phyloP scores from a whole-genome alignment of 2,329 filamentous ascomycete genomes.

The Colletotrichum gigasporum region DNA sequence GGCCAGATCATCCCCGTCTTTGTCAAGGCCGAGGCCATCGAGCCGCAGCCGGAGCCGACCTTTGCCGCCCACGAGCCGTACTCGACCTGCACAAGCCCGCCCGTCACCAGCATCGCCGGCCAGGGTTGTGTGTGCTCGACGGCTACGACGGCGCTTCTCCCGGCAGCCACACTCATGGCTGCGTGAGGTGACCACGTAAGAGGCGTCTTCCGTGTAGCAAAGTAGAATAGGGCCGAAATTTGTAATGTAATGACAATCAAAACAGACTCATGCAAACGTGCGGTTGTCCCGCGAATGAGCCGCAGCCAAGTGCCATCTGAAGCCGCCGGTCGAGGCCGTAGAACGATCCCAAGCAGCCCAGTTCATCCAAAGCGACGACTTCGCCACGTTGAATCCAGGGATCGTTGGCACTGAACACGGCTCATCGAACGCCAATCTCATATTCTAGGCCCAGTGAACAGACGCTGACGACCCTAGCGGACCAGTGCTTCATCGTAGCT shows the following conservation, averaged over 20 bases:
- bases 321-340: background rate
- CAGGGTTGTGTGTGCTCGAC: slow-evolving; percentile 54
- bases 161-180: slow-evolving; percentile 16
- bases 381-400: background rate
- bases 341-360: background rate
- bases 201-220: background rate
- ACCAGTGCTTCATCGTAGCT: background rate
- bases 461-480: background rate
- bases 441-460: background rate
- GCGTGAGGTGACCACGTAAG: slow-evolving; percentile 32
- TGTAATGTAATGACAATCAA: slow-evolving; percentile 16
- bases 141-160: slow-evolving; percentile 19
- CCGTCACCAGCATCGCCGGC: slow-evolving; percentile 51
- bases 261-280: background rate
- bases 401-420: background rate
- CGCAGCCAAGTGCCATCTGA: background rate
- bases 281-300: background rate
- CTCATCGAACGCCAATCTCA: background rate
- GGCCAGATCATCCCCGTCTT: slow-evolving; percentile 75
- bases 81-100: slow-evolving; percentile 54
- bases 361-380: background rate
- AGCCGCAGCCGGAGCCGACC: slow-evolving; percentile 41
- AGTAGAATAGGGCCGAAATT: background rate
- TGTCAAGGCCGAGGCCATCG: slow-evolving; percentile 63
- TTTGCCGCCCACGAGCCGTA: slow-evolving; percentile 48